Conservation (phyloP, 768 basidiomycete species). For the Rhizopogon vulgaris region DNA sequence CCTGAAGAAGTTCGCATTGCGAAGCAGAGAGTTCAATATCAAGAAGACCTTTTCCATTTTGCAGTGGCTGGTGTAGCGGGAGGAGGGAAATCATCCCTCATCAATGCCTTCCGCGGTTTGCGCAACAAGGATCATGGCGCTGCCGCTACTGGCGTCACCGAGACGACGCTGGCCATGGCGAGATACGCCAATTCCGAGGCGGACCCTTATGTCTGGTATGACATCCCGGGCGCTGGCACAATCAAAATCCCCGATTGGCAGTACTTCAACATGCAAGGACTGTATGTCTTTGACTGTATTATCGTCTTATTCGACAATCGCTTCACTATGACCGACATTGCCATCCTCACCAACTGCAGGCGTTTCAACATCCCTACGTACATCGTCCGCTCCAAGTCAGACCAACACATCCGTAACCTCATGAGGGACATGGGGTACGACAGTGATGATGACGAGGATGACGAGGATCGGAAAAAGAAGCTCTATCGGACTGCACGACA, state of each 20-base stretch:
- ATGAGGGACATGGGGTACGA: constrained; percentile 23
- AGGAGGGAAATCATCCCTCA: constrained; percentile 30
- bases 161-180: constrained; percentile 22
- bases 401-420: constrained; percentile 24
- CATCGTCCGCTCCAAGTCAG: constrained; percentile 32
- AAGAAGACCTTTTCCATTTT: constrained; percentile 24
- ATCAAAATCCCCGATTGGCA: constrained; percentile 26
- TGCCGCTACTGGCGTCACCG: constrained; percentile 22
- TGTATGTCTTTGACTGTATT: constrained; percentile 31
- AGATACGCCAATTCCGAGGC: constrained; percentile 21
- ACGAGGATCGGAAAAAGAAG: constrained; percentile 4
- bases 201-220: constrained; percentile 27
- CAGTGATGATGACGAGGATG: constrained; percentile 16
- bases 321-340: constrained; percentile 27
- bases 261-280: constrained; percentile 31
- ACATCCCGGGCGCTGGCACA: constrained; percentile 32
- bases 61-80: constrained; percentile 29
- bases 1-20: constrained; percentile 11
- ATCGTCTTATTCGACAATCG: constrained; percentile 28
- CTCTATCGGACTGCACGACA: constrained; percentile 20
- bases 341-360: constrained; percentile 25
- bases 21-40: constrained; percentile 15
- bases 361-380: constrained; percentile 27
- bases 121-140: constrained; percentile 12
- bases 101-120: constrained; percentile 30